Base-by-base conservation (phyloP, 768 basidiomycete species). In the Hemileccinum rubropunctum region DNA sequence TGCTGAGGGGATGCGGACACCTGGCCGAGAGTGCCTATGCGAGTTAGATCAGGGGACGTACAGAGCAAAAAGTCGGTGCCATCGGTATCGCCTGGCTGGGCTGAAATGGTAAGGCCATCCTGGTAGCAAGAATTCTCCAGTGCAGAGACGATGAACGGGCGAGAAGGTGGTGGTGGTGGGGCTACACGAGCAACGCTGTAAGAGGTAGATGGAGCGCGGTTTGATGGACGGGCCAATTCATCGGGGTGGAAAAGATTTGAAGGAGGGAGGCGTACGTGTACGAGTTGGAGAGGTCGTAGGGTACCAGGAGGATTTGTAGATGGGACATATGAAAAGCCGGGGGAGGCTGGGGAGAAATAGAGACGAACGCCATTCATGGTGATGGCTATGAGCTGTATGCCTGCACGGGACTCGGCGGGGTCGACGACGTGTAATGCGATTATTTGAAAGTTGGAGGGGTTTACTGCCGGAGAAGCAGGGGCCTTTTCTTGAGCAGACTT, bases 281-380 rank as follows among this genome's bases (percentile, higher is more conserved):
- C 63, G 30, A 95, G 77, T 56, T 86, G 81, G 33, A 92, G 73
- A 33, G 77, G 68, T 43, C 58, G 73, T 47, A 51, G 62, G 47
- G 54, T 56, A 61, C 62, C 63, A 3, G 60, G 30, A 30, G 57
- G 36, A 37, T 43, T 62, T 15, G 70, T 65, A 17, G 60, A 62
- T 11, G 72, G 63, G 23, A 72, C 70, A 52, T 77, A 80, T 38
- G 77, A 71, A 64, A 82, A 84, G 20, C 72, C 71, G 44, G 71
- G 68, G 0, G 71, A 60, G 4, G 78, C 71, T 3, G 86, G 78
- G 2, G 79, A 79, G 63, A 97, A 92, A 73, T 91, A 98, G 1
- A 95, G 74, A 43, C 95, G 83, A 3, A 88, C 81, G 12, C 91
- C 94, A 45, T 86, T 93, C 26, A 77, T 73, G 20, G 93, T 92